These are phyloP conservation scores for Trichoderma brevicompactum DNA, from an alignment of 2,329 filamentous ascomycete genomes.

Conservation along the genomic window DNA sequence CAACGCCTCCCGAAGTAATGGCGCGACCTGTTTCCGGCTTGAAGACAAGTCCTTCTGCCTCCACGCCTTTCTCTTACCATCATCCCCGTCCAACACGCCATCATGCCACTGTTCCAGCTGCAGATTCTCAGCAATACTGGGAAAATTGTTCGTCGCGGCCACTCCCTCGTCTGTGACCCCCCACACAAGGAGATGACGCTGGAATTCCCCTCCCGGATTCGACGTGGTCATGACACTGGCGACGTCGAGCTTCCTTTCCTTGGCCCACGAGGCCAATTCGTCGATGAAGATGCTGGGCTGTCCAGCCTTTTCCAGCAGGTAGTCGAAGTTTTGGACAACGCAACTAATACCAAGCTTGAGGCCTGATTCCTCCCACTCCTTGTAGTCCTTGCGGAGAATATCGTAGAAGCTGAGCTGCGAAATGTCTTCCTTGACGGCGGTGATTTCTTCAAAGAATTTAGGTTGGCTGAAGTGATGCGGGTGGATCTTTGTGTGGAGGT, in stretches of 20 bases:
- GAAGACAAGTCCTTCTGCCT: conserved; percentile 64
- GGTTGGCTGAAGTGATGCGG: conserved; percentile 54
- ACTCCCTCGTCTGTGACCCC: conserved; percentile 56
- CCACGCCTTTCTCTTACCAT: conserved; percentile 66
- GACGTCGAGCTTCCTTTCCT: conserved; percentile 64
- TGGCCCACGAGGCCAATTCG: conserved; percentile 56
- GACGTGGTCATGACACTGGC: conserved; percentile 72
- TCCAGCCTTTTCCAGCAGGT: conserved; percentile 59
- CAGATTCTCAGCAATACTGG: conserved; percentile 52
- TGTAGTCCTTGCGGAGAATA: conserved; percentile 81
- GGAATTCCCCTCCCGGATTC: conserved; percentile 58
- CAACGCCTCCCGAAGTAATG: conserved; percentile 64
- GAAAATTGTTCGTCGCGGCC: conserved; percentile 60
- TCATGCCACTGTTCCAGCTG: conserved; percentile 59
- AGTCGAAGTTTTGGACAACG: conserved; percentile 65
- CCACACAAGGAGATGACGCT: conserved; percentile 71
- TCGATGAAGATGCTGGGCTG: conserved; percentile 51
- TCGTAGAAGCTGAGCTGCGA: conserved; percentile 64
- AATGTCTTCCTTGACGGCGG: conserved; percentile 70
- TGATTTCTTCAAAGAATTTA: conserved; percentile 63
- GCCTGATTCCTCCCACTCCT: conserved; percentile 68
- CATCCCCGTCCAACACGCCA: conserved; percentile 51
- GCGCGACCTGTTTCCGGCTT: conserved; percentile 71
- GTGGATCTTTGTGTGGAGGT: conserved; percentile 58
- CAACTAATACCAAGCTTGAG: conserved; percentile 69